Evolutionary conservation across 208 protist species (phyloP).

Genomic region (Crithidia expoeki): DNA sequence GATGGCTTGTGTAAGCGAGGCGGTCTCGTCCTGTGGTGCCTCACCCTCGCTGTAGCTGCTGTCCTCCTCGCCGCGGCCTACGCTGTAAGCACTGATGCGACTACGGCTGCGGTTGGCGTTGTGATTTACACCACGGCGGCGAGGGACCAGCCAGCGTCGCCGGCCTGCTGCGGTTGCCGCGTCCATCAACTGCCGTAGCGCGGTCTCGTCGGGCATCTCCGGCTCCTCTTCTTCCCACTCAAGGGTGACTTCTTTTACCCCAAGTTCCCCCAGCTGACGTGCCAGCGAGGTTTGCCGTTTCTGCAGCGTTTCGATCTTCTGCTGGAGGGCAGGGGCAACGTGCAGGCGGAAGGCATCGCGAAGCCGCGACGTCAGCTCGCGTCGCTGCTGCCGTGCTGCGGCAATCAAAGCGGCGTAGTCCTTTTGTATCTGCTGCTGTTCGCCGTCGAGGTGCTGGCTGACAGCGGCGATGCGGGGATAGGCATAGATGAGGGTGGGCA

Average conservation of each 20-base stretch:
- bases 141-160: not conserved
- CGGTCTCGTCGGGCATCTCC: slow-evolving; percentile 1
- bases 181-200: slow-evolving; percentile 25
- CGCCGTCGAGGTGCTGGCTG: slow-evolving; percentile 39
- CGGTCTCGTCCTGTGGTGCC: not conserved
- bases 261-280: slow-evolving; percentile 34
- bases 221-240: slow-evolving; percentile 42
- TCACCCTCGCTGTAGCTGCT: slow-evolving; percentile 1
- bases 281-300: slow-evolving; percentile 35
- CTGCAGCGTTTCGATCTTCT: slow-evolving; percentile 14
- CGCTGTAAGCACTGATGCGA: slow-evolving; percentile 7
- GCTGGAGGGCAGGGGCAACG: slow-evolving; percentile 33
- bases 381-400: slow-evolving; percentile 26
- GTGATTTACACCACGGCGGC: not conserved
- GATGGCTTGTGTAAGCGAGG: not conserved
- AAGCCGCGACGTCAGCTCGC: slow-evolving; percentile 21
- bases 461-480: slow-evolving; percentile 38
- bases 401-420: slow-evolving; percentile 42
- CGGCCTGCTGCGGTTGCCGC: slow-evolving; percentile 15
- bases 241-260: slow-evolving; percentile 35
- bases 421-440: slow-evolving; percentile 36
- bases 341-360: slow-evolving; percentile 36
- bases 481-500: slow-evolving; percentile 44
- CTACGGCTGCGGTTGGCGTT: not conserved
- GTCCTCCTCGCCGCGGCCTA: not conserved